Conservation (phyloP, 768 basidiomycete genomes). For the Vararia minispora region DNA sequence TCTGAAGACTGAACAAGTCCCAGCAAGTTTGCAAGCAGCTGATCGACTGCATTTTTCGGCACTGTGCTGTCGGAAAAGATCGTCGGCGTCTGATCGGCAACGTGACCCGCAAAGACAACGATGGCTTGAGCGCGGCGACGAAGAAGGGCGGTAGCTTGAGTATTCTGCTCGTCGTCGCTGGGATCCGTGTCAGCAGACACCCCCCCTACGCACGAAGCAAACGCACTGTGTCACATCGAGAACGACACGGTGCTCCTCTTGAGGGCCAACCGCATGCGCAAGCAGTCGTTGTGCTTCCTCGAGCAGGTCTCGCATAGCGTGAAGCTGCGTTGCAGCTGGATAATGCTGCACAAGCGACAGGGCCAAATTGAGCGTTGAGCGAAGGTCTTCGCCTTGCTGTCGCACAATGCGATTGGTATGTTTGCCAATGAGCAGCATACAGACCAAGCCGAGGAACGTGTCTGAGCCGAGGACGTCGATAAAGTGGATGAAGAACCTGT, state of each 20-base stretch:
- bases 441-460: conserved; percentile 74
- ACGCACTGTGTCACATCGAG: conserved; percentile 48
- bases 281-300: conserved; percentile 55
- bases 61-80: conserved; percentile 13
- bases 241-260: conserved; percentile 31
- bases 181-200: neutral
- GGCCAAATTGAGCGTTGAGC: conserved; percentile 51
- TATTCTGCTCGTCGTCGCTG: conserved; percentile 52
- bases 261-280: conserved; percentile 27
- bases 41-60: conserved; percentile 21
- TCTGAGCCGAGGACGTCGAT: conserved; percentile 68
- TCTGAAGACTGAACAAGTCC: conserved; percentile 30
- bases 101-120: conserved; percentile 48
- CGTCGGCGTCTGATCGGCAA: conserved; percentile 27
- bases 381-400: conserved; percentile 48
- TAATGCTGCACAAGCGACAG: conserved; percentile 53
- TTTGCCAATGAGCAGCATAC: conserved; percentile 79
- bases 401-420: conserved; percentile 56
- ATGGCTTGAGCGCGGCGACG: conserved; percentile 60
- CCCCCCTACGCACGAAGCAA: neutral
- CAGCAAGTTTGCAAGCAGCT: conserved; percentile 39
- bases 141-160: conserved; percentile 29
- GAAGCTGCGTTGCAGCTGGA: conserved; percentile 33
- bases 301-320: conserved; percentile 57
- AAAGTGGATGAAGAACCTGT: conserved; percentile 83